Conservation (phyloP, 1,139 yeast genomes). For the Petasospora fabianii region DNA sequence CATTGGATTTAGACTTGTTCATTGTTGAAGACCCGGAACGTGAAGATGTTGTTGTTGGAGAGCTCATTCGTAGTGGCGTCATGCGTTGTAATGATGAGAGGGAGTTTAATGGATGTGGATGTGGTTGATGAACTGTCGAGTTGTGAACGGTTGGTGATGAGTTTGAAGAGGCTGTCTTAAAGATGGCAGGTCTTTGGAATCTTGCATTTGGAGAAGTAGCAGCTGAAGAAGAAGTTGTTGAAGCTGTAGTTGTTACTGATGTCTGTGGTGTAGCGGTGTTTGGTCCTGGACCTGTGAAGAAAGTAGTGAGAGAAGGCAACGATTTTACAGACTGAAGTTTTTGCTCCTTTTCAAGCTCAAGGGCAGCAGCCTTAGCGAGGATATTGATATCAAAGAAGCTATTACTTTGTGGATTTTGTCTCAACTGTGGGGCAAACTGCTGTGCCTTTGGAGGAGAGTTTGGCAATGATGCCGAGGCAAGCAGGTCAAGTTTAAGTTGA, state of each 20-base stretch:
- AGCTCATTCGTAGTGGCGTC: slow-evolving; percentile 45
- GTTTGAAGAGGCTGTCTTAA: slow-evolving; percentile 22
- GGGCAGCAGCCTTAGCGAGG: slow-evolving; percentile 78
- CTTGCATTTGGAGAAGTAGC: slow-evolving; percentile 26
- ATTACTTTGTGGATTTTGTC: slow-evolving; percentile 7
- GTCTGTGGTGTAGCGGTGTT: too few relatives aligned
- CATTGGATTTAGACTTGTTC: slow-evolving; percentile 27
- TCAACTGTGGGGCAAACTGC: slow-evolving; percentile 15
- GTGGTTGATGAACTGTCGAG: slow-evolving; percentile 31
- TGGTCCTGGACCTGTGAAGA: slow-evolving; percentile 39
- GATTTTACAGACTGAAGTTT: slow-evolving; percentile 51
- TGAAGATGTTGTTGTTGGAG: slow-evolving; percentile 7
- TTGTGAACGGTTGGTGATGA: slow-evolving; percentile 26
- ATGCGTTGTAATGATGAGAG: slow-evolving; percentile 50
- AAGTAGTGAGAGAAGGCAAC: slow-evolving; percentile 61
- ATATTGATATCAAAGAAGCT: slow-evolving; percentile 63
- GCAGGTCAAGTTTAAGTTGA: slow-evolving; percentile 9
- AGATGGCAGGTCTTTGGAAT: slow-evolving; percentile 19
- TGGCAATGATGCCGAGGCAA: slow-evolving; percentile 24
- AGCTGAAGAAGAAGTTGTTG: slow-evolving; percentile 13
- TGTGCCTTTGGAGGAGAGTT: slow-evolving; percentile 23
- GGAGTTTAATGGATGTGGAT: slow-evolving; percentile 37
- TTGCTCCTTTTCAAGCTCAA: slow-evolving; percentile 58
- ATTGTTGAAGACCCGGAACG: slow-evolving; percentile 14
- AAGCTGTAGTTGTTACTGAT: slow-evolving; percentile 13